phyloP scores from a whole-genome alignment of 805 yeast genomes.

The Wickerhamiella vanderwaltii region DNA sequence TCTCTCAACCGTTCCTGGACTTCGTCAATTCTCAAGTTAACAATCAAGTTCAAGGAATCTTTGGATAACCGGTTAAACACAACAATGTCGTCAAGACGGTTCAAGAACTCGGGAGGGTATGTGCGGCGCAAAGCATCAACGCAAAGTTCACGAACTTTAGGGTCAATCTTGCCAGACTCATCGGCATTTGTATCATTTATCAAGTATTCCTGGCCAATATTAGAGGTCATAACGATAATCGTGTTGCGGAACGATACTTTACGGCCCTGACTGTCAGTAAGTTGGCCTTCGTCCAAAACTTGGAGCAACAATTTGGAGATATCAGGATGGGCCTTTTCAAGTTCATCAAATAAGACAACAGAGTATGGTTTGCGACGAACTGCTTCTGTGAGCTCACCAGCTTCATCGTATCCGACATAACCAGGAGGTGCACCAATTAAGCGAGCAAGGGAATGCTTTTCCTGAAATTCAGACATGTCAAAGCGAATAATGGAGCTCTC shows the following conservation, averaged over 20 bases:
- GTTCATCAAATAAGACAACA: slow-evolving; percentile 63
- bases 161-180: slow-evolving; percentile 44
- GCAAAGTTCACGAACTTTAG: slow-evolving; percentile 44
- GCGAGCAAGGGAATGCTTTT: slow-evolving; percentile 79
- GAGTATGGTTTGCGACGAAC: slow-evolving; percentile 91
- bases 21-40: slow-evolving; percentile 73
- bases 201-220: slow-evolving; percentile 86
- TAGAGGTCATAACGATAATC: slow-evolving; percentile 90
- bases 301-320: slow-evolving; percentile 82
- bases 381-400: slow-evolving; percentile 92
- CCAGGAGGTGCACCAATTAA: slow-evolving; percentile 98
- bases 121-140: slow-evolving; percentile 52
- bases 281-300: slow-evolving; percentile 87
- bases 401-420: slow-evolving; percentile 87
- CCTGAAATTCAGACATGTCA: slow-evolving; percentile 98
- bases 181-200: slow-evolving; percentile 43
- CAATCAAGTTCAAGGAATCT: slow-evolving; percentile 59
- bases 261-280: slow-evolving; percentile 92
- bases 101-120: slow-evolving; percentile 92
- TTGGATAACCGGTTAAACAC: slow-evolving; percentile 85
- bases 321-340: slow-evolving; percentile 94
- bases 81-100: slow-evolving; percentile 86
- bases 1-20: slow-evolving; percentile 66
- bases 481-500: slow-evolving; percentile 77
- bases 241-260: slow-evolving; percentile 91